Base-by-base conservation (phyloP, 2,329 filamentous ascomycete species). In the Aureobasidium sp. region DNA sequence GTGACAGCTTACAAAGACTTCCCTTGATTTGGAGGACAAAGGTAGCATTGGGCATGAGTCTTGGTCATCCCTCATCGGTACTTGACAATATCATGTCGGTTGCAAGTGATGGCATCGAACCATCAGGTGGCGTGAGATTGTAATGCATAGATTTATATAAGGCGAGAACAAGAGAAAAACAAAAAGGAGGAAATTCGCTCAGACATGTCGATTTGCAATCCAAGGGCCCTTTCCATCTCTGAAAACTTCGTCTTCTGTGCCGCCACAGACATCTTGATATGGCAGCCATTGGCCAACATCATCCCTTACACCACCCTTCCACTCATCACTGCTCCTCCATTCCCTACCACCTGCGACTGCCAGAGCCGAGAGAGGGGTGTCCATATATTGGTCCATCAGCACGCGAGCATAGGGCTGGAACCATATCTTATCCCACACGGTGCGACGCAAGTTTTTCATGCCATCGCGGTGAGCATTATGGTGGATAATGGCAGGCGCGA, bases 321-420 rank as follows among this genome's bases (percentile, higher is more conserved):
- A 50, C 5, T 59, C 52, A 37, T 62, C 61, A 11, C 31, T 45
- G 29, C 29, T 31, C n/a, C 5, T 48, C 61, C 61, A 62, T 17
- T 60, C 29, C 1, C 76, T 74, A 17, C 57, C 57, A 1, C 76
- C 74, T 2, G 74, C 72, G 31, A 73, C 69, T 7, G 76, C 70
- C 15, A 71, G 57, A 17, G 69, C 66, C 19, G 58, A n/a, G 6
- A 64, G 57, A 7, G 63, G 63, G 9, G 63, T 48, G 48, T 66
- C 63, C 39, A 65, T 62, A 8, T 53, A 57, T 5, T 50, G 58
- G 17, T 64, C 62, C 48, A 63, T 53, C 17, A 67, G 52, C 15
- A 52, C 58, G 14, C 65, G 62, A 29, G 61, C 61, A 49, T 65
- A 63, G 1, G 56, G 60, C 9, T 63, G 61, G 40, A 59, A 64